Percentiles rank a stretch among this genome's conserved stretches.
These are phyloP conservation scores for Monilinia fructigena DNA, from an alignment of 2,329 filamentous ascomycete species.

Conservation along the genomic window DNA sequence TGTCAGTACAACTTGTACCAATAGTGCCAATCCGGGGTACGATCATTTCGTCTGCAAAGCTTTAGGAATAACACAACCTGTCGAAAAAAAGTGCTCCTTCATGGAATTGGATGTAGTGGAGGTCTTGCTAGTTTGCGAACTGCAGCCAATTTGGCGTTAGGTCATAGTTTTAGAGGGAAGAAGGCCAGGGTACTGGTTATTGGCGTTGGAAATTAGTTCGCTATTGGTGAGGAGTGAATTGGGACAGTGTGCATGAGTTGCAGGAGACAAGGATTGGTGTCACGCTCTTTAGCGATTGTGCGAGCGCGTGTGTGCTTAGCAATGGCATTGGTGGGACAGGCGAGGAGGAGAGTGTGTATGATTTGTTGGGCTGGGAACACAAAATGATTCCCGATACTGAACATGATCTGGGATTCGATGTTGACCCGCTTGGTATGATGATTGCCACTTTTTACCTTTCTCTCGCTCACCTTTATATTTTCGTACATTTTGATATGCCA, in stretches of 20 bases:
- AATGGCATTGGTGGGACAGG: conserved; percentile 54
- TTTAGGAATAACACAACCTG: conserved; percentile 55
- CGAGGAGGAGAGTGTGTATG: conserved; percentile 48
- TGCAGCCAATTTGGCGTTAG: conserved; percentile 64
- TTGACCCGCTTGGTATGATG: conserved; percentile 56
- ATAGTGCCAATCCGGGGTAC: conserved; percentile 67
- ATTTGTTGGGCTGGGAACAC: conserved; percentile 65
- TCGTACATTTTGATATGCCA: fast-evolving
- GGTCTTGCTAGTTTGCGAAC: conserved; percentile 62
- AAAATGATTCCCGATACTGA: conserved; percentile 61
- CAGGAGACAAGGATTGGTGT: conserved; percentile 64
- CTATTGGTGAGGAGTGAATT: conserved; percentile 63
- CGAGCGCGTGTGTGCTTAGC: conserved; percentile 62
- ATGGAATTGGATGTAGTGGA: conserved; percentile 65
- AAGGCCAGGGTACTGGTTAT: conserved; percentile 64
- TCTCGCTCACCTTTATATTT: background rate
- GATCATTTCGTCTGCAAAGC: conserved; percentile 63
- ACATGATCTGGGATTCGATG: conserved; percentile 62
- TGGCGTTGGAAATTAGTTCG: conserved; percentile 63
- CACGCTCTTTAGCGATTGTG: conserved; percentile 68
- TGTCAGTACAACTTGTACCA: conserved; percentile 66
- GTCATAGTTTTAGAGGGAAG: conserved; percentile 56
- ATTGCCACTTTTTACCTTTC: background rate
- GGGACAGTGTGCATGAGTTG: conserved; percentile 55
- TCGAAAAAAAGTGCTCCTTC: conserved; percentile 65